These are phyloP conservation scores for Backusella westeae DNA, from an alignment of 192 early-diverging fungal genomes.

Conservation along the genomic window DNA sequence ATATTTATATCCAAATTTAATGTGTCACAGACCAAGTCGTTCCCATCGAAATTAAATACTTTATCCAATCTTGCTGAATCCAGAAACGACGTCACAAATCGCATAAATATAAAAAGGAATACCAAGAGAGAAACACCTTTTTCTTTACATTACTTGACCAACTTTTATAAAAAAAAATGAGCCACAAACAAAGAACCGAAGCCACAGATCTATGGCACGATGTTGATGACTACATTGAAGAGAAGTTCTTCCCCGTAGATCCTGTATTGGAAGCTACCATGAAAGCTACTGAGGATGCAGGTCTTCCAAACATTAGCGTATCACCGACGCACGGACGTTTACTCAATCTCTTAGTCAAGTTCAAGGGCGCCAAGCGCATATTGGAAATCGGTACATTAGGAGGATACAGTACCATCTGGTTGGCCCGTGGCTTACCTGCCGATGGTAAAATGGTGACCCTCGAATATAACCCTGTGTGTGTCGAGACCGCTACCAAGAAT, in stretches of 20 bases:
- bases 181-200: not conserved
- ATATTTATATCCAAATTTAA: not conserved
- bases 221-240: not conserved
- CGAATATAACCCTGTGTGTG: not conserved
- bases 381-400: slow-evolving; percentile 6
- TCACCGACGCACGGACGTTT: not conserved
- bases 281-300: not conserved
- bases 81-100: not conserved
- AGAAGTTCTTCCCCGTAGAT: not conserved
- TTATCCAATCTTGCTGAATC: not conserved
- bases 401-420: not conserved
- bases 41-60: too few species aligned
- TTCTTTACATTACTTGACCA: not conserved
- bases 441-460: slow-evolving; percentile 2
- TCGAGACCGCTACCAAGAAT: not conserved
- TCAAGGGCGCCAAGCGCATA: not conserved
- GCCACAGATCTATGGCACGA: not conserved
- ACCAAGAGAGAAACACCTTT: not conserved
- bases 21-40: not conserved
- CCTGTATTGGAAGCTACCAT: not conserved
- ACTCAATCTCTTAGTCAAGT: not conserved
- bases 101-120: not conserved
- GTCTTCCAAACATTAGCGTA: not conserved
- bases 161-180: not conserved
- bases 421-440: not conserved